These are phyloP conservation scores for Termitomyces sp. DNA, from an alignment of 768 basidiomycete species.

Conservation along the genomic window DNA sequence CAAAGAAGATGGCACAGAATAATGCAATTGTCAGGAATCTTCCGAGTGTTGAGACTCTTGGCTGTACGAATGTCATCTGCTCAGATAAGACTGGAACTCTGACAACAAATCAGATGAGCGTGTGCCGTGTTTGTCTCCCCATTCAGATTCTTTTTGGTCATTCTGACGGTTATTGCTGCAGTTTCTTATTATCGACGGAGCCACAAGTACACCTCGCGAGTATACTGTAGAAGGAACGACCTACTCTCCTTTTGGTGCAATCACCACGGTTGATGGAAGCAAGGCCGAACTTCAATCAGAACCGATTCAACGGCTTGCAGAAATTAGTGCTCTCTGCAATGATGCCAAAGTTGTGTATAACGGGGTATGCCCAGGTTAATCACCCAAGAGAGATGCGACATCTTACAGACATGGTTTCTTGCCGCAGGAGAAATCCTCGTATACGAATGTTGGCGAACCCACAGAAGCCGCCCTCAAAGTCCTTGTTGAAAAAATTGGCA, in stretches of 20 bases:
- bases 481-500: conserved; percentile 90
- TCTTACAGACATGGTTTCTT: neutral
- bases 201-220: conserved; percentile 48
- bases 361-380: conserved; percentile 38
- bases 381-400: neutral
- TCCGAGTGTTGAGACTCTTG: conserved; percentile 95
- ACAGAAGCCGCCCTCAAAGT: conserved; percentile 97
- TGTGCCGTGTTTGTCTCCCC: conserved; percentile 56
- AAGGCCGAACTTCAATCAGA: conserved; percentile 57
- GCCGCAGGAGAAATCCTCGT: conserved; percentile 71
- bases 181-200: conserved; percentile 72
- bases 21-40: conserved; percentile 97
- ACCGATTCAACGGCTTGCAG: conserved; percentile 79
- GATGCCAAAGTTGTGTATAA: conserved; percentile 89
- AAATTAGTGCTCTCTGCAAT: conserved; percentile 92
- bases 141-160: neutral
- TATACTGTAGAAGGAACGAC: conserved; percentile 89
- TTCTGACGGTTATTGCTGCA: conserved; percentile 23
- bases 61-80: conserved; percentile 98
- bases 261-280: conserved; percentile 65
- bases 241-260: conserved; percentile 78
- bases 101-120: conserved; percentile 97
- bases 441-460: conserved; percentile 89
- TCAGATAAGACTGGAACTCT: conserved; percentile 97
- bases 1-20: conserved; percentile 99